These are phyloP conservation scores for Xylariomycetidae sp. DNA, from an alignment of 2,329 filamentous ascomycete species.

Conservation along the genomic window DNA sequence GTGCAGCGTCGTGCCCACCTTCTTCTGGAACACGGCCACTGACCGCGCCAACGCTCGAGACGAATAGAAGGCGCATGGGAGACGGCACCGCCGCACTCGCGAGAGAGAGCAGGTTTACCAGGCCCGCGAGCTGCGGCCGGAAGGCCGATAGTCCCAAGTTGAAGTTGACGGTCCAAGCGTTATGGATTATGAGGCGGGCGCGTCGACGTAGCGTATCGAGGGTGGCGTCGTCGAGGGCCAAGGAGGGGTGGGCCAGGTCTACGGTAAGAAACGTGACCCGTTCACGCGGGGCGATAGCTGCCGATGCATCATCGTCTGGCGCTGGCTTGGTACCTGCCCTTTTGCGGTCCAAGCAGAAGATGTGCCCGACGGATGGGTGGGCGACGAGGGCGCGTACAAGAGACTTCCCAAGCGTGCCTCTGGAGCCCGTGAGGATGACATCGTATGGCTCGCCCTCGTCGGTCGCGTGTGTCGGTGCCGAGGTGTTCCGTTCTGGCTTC, in stretches of 20 bases:
- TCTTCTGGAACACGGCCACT: no score
- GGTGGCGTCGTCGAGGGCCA: slow-evolving; percentile 11
- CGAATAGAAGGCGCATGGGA: slow-evolving; percentile 11
- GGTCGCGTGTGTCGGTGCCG: background rate
- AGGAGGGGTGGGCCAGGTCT: slow-evolving; percentile 11
- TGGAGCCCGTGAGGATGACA: slow-evolving; percentile 24
- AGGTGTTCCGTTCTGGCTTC: slow-evolving; percentile 1
- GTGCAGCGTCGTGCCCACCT: slow-evolving; percentile 3
- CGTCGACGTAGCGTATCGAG: slow-evolving; percentile 9
- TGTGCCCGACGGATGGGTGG: slow-evolving; percentile 9
- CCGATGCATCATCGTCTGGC: no score
- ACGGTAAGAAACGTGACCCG: slow-evolving; percentile 17
- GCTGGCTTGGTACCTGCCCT: no score
- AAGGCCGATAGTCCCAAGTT: slow-evolving; percentile 15
- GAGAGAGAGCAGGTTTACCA: slow-evolving; percentile 16
- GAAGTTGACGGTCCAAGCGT: slow-evolving; percentile 22
- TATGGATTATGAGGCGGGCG: slow-evolving; percentile 17
- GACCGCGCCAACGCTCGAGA: slow-evolving; percentile 18
- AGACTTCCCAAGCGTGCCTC: slow-evolving; percentile 18
- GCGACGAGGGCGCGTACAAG: slow-evolving; percentile 15
- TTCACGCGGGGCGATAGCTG: no score
- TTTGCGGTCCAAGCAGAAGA: slow-evolving; percentile 23
- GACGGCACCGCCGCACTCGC: slow-evolving; percentile 5
- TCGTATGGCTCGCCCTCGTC: background rate
- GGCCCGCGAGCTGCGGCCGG: slow-evolving; percentile 14